Base-by-base conservation (phyloP, 2,329 filamentous ascomycete genomes). In the Trichoderma sp. region DNA sequence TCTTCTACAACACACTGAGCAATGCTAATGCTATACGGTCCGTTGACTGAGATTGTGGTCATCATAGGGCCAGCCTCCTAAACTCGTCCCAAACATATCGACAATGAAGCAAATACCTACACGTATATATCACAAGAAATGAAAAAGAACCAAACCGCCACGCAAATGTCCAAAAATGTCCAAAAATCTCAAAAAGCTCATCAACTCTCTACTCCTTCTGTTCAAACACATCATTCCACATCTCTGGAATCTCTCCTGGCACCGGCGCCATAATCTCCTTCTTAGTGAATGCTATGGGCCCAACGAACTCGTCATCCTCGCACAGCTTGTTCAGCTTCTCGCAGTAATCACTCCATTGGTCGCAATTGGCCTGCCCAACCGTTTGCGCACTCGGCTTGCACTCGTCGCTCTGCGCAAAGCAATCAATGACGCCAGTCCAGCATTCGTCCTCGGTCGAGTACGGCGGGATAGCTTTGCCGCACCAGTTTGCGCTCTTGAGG, bases 401-500 rank as follows among this genome's bases (percentile, higher is more conserved):
- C n/a, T 75, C 77, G 3, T 85, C 80, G 34, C 82, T 80, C 81
- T 93, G 90, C 30, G 80, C 77, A 84, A 85, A 93, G 84, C 90
- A 91, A 63, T 83, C 78, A 47, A 82, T 79, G 12, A 84, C 84
- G 3, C 85, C 81, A 71, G 82, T 84, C 88, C 89, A 93, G 83
- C 92, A 93, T 15, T 85, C 85, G 1, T 77, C 77, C 77, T 89
- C 84, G 58, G 83, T 82, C 5, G 81, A 82, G 81, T 91, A 93
- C 9, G 80, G 76, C 0, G 86, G 79, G 1, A 93, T 84, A 76
- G 92, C 86, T 72, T 85, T 82, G 66, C 86, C 91, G 80, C 90
- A 92, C 91, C 91, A 94, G 82, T 94, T 93, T 72, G 83, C 91
- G 77, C 92, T 93, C 77, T 89, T 88, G 72, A 90, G 77, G 47